A percentile compares a stretch with the other conserved stretches of the same genome.
These are phyloP conservation scores for Sporisorium scitamineum DNA, from an alignment of 1,284 basidiomycete species.

Conservation along the genomic window DNA sequence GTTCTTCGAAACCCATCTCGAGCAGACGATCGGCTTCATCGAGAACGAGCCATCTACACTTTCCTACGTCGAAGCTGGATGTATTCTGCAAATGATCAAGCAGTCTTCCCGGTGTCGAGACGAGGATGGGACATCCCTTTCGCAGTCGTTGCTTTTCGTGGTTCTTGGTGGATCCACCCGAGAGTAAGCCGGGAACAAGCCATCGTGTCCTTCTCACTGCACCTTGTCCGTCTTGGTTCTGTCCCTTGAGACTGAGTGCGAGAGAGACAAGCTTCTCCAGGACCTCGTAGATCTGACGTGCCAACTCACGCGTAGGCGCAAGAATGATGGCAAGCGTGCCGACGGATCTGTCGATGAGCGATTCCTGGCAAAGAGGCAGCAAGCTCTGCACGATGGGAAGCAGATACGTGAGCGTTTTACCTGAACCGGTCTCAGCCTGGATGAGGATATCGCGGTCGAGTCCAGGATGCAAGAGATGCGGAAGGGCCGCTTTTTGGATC, in stretches of 20 bases:
- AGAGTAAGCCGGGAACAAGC: slow-evolving; percentile 90
- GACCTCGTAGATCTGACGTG: slow-evolving; percentile 88
- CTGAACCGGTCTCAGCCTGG: slow-evolving; percentile 97
- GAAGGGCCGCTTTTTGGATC: slow-evolving; percentile 86
- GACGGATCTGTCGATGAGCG: slow-evolving; percentile 77
- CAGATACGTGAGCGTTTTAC: slow-evolving; percentile 94
- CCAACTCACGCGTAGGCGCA: slow-evolving; percentile 92
- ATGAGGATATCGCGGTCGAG: slow-evolving; percentile 85
- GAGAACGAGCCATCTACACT: slow-evolving; percentile 93
- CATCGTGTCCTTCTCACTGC: slow-evolving; percentile 74
- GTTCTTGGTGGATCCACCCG: slow-evolving; percentile 79
- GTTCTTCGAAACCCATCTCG: slow-evolving; percentile 74
- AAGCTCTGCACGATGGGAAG: slow-evolving; percentile 95
- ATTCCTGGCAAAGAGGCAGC: slow-evolving; percentile 82
- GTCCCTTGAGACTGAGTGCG: slow-evolving; percentile 76
- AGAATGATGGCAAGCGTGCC: slow-evolving; percentile 96
- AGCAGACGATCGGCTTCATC: slow-evolving; percentile 94
- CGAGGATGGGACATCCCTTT: slow-evolving; percentile 80
- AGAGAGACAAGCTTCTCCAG: slow-evolving; percentile 74
- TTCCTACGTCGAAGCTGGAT: slow-evolving; percentile 87
- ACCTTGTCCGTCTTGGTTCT: slow-evolving; percentile 72
- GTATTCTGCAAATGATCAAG: slow-evolving; percentile 86
- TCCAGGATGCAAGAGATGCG: slow-evolving; percentile 75
- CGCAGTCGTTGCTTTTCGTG: slow-evolving; percentile 81
- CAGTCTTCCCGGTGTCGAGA: slow-evolving; percentile 78